phyloP scores from a whole-genome alignment of 2,329 filamentous ascomycete genomes.

The Thermomyces lanuginosus region DNA sequence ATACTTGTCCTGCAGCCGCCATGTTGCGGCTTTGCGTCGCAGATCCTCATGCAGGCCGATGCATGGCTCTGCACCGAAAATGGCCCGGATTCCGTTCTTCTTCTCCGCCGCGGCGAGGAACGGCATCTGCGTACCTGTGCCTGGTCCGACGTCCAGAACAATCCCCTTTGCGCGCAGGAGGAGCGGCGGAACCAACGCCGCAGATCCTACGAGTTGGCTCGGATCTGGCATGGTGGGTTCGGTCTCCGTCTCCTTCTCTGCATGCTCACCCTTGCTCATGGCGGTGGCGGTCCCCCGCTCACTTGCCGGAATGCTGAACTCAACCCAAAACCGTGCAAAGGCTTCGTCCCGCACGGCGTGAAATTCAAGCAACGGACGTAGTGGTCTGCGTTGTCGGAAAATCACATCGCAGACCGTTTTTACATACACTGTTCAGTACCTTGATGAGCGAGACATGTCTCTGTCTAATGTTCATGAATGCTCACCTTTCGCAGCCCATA shows the following conservation, averaged over 20 bases:
- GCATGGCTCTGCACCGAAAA: conserved; percentile 42
- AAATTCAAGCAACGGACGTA: conserved; percentile 19
- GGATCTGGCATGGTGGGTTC: conserved; percentile 5
- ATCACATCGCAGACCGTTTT: conserved; percentile 17
- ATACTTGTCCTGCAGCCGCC: conserved; percentile 33
- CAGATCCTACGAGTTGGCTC: conserved; percentile 14
- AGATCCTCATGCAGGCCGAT: conserved; percentile 31
- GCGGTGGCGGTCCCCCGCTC: background rate
- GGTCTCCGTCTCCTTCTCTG: no score
- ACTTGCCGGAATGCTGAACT: conserved; percentile 9
- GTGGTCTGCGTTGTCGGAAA: conserved; percentile 17
- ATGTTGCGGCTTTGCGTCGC: conserved; percentile 21
- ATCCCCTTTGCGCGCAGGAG: conserved; percentile 25
- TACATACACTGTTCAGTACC: conserved; percentile 18
- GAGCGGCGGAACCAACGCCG: conserved; percentile 25
- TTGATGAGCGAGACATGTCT: background rate
- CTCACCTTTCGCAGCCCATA: conserved; percentile 6
- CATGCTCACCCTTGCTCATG: no score
- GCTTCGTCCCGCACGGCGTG: conserved; percentile 22
- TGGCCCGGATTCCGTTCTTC: conserved; percentile 19
- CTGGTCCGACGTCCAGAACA: conserved; percentile 37
- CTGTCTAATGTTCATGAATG: background rate
- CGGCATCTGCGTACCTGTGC: conserved; percentile 35
- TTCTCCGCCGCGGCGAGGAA: conserved; percentile 25
- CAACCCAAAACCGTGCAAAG: conserved; percentile 27